Percentiles rank a stretch among this genome's conserved stretches.
Conservation (phyloP, 1,139 yeast species). For the Blastobotrys petasosporus region DNA sequence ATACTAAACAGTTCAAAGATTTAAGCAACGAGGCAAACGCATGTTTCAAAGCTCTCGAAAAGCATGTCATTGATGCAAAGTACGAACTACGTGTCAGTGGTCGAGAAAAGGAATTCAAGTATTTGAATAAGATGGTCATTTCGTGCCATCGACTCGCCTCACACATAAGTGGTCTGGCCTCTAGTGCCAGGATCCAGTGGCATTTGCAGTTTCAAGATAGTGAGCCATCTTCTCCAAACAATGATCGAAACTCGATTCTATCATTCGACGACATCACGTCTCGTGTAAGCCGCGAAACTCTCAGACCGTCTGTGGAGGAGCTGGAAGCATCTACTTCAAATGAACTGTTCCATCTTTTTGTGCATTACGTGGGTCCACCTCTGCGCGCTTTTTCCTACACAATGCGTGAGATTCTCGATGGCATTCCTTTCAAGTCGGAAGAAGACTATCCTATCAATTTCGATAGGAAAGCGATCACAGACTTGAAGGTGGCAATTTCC, state of each 20-base stretch:
- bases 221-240: slow-evolving; percentile 8
- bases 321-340: slow-evolving; percentile 11
- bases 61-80: slow-evolving; percentile 53
- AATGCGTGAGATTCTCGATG: slow-evolving; percentile 53
- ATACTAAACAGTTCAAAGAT: slow-evolving; percentile 37
- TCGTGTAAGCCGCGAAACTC: neutral
- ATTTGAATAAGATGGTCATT: slow-evolving; percentile 44
- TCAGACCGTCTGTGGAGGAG: slow-evolving; percentile 3
- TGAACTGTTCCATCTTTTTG: slow-evolving; percentile 60
- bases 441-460: slow-evolving; percentile 33
- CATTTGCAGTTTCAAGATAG: slow-evolving; percentile 39
- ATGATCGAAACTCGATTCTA: slow-evolving; percentile 10
- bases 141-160: slow-evolving; percentile 50
- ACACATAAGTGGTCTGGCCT: slow-evolving; percentile 60
- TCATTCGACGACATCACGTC: slow-evolving; percentile 9
- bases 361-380: slow-evolving; percentile 65
- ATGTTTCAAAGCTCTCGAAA: slow-evolving; percentile 39
- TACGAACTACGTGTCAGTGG: slow-evolving; percentile 56
- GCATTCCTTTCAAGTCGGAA: slow-evolving; percentile 50
- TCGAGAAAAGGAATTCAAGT: slow-evolving; percentile 46
- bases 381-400: slow-evolving; percentile 55
- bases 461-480: slow-evolving; percentile 43
- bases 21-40: slow-evolving; percentile 39
- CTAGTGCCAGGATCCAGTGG: slow-evolving; percentile 65
- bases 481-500: slow-evolving; percentile 48